Conservation (phyloP, 805 yeast genomes). For the Ogataea populi-albae region DNA sequence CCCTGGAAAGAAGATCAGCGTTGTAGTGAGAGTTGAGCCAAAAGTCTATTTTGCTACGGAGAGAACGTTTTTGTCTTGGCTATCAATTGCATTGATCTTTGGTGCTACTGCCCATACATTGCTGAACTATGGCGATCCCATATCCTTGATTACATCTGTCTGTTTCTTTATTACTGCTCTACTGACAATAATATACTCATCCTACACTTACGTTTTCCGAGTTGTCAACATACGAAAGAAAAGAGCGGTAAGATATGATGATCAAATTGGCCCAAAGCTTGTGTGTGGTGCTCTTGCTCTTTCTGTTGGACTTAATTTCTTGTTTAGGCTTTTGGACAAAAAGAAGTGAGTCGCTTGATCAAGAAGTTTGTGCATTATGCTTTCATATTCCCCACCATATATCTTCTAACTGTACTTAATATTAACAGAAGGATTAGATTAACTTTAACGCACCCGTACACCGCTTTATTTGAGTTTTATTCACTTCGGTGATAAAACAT, state of each 20-base stretch:
- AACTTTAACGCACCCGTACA: too few species aligned
- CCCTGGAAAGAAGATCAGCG: constrained; percentile 82
- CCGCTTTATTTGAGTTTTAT: too few species aligned
- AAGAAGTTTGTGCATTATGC: too few species aligned
- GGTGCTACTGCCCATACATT: constrained; percentile 88
- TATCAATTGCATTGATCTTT: constrained; percentile 82
- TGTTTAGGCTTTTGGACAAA: constrained; percentile 45
- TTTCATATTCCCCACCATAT: too few species aligned
- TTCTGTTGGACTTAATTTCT: constrained; percentile 61
- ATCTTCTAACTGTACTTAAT: too few species aligned
- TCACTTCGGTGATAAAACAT: too few species aligned
- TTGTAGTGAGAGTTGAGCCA: constrained; percentile 96
- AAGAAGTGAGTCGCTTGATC: neutral
- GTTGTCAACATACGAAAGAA: constrained; percentile 79
- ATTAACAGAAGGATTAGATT: too few species aligned
- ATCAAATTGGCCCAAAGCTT: constrained; percentile 80
- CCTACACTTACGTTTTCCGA: constrained; percentile 74
- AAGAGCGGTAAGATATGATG: constrained; percentile 82
- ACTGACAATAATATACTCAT: constrained; percentile 67
- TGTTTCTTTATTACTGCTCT: constrained; percentile 84
- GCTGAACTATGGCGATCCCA: constrained; percentile 75
- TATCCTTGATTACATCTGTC: constrained; percentile 76
- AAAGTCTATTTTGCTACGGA: constrained; percentile 99
- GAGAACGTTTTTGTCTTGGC: constrained; percentile 91
- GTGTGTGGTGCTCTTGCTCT: constrained; percentile 72